Percentiles rank a stretch among this genome's conserved stretches.
These are phyloP conservation scores for Suillus alpinus DNA, from an alignment of 768 basidiomycete species.

Conservation along the genomic window DNA sequence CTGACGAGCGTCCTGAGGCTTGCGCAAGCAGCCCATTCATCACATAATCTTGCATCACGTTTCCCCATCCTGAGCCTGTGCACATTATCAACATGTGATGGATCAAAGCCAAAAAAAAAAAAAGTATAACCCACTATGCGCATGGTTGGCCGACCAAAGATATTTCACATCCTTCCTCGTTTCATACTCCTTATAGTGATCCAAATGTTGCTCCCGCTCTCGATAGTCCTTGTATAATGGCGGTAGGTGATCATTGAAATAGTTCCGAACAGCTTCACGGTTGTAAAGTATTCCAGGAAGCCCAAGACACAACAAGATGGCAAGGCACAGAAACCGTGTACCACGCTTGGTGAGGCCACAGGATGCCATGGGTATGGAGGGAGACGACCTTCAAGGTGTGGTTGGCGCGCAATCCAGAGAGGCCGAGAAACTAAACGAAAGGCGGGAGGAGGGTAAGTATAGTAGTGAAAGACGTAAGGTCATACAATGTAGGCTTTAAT, in stretches of 20 bases:
- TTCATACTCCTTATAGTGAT: constrained; percentile 40
- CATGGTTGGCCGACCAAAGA: constrained; percentile 48
- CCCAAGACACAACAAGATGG: neutral
- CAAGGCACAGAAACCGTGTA: constrained; percentile 11
- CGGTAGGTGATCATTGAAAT: constrained; percentile 21
- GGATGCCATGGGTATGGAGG: constrained; percentile 16
- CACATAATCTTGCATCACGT: constrained; percentile 40
- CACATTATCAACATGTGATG: neutral
- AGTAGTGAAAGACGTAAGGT: neutral
- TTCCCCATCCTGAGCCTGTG: constrained; percentile 39
- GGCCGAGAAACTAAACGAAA: neutral
- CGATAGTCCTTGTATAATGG: constrained; percentile 42
- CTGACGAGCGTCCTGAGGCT: constrained; percentile 33
- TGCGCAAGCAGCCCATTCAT: constrained; percentile 36
- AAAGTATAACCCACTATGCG: constrained; percentile 28
- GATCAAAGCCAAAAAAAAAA: neutral
- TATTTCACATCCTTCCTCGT: constrained; percentile 34
- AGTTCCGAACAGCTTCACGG: neutral
- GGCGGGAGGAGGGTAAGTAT: neutral
- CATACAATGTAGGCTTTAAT: neutral
- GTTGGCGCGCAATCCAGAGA: neutral
- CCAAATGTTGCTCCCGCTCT: constrained; percentile 36
- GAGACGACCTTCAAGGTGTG: neutral
- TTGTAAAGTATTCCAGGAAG: neutral
- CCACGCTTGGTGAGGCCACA: constrained; percentile 24